These are phyloP conservation scores for Lentinus brumalis DNA, from an alignment of 768 basidiomycete genomes.

Conservation along the genomic window DNA sequence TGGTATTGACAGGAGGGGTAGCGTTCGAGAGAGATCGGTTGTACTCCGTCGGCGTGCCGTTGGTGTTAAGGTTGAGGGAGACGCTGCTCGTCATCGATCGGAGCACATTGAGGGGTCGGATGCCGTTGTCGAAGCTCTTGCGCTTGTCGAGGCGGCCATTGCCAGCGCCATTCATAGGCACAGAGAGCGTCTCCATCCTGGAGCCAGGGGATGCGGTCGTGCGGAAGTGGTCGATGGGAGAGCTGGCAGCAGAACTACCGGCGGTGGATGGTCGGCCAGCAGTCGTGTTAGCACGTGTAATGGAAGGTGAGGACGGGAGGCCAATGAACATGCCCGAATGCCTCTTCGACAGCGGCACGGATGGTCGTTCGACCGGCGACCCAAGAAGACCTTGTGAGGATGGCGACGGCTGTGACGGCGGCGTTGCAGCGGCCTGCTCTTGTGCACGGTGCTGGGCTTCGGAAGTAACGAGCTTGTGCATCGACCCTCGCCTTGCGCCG, in stretches of 20 bases:
- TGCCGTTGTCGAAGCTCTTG: conserved; percentile 48
- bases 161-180: conserved; percentile 15
- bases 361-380: conserved; percentile 17
- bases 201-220: conserved; percentile 19
- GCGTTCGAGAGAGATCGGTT: conserved; percentile 18
- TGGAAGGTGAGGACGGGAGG: conserved; percentile 21
- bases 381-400: conserved; percentile 10
- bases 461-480: conserved; percentile 4
- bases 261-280: conserved; percentile 17
- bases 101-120: conserved; percentile 41
- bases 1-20: conserved; percentile 11
- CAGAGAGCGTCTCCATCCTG: conserved; percentile 21
- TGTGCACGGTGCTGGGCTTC: conserved; percentile 18
- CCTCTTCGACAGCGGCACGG: conserved; percentile 19
- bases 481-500: conserved; percentile 9
- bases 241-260: conserved; percentile 15
- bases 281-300: conserved; percentile 8
- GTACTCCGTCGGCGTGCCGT: conserved; percentile 8
- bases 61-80: conserved; percentile 12
- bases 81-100: conserved; percentile 24
- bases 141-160: conserved; percentile 30
- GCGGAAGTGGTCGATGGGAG: conserved; percentile 21
- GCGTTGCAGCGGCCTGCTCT: conserved; percentile 14
- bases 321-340: conserved; percentile 23
- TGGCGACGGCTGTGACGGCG: conserved; percentile 2